These are phyloP conservation scores for Schizosaccharomyces versatilis DNA, from an alignment of 1,139 yeast genomes.

Conservation along the genomic window DNA sequence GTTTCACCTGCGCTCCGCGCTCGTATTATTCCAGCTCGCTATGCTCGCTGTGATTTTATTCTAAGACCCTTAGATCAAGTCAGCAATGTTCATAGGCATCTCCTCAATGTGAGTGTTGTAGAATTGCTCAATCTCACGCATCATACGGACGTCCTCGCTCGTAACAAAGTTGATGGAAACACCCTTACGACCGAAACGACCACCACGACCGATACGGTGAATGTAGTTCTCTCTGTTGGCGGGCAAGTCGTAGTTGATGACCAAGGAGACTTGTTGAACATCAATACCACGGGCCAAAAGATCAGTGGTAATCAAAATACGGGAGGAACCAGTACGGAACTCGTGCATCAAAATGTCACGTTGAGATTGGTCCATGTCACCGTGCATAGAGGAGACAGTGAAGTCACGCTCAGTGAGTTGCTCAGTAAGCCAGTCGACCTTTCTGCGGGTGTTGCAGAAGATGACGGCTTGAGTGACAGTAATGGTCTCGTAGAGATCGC, in stretches of 20 bases:
- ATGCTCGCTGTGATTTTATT: background rate
- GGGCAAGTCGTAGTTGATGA: conserved; percentile 94
- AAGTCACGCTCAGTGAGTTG: conserved; percentile 68
- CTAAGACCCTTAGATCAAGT: conserved; percentile 6
- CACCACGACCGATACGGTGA: conserved; percentile 99
- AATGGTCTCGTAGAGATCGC: conserved; percentile 91
- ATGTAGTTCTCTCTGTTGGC: conserved; percentile 94
- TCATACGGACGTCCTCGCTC: conserved; percentile 67
- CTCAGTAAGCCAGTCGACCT: conserved; percentile 85
- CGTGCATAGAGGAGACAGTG: conserved; percentile 93
- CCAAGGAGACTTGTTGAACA: conserved; percentile 95
- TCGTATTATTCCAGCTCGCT: too few species aligned
- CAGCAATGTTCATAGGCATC: conserved; percentile 70
- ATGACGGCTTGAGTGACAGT: conserved; percentile 97
- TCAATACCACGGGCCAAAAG: conserved; percentile 98
- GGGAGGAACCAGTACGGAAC: conserved; percentile 93
- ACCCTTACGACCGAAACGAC: conserved; percentile 99
- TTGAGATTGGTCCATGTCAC: conserved; percentile 89
- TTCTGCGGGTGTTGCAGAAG: conserved; percentile 96
- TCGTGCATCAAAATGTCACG: conserved; percentile 97
- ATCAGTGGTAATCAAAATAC: conserved; percentile 91
- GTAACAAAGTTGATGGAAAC: conserved; percentile 97
- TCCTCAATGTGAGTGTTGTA: conserved; percentile 96
- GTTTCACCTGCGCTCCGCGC: too few species aligned
- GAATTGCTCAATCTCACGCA: conserved; percentile 95